Base-by-base conservation (phyloP, 257 asterid species). In the Thymus quinquecostatus region DNA sequence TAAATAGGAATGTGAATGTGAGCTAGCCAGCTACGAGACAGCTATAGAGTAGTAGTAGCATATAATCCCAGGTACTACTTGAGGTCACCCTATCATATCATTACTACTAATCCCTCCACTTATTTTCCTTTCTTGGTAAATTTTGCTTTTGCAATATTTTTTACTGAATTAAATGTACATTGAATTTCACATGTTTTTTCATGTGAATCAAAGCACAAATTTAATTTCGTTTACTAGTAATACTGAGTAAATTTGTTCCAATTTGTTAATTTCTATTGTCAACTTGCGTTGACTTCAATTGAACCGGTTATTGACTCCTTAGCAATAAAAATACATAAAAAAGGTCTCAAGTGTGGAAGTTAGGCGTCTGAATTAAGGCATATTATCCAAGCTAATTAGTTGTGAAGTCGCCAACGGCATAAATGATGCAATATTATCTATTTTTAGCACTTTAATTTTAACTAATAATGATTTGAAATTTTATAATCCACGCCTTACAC, bases 11-110 rank as follows among this genome's bases (percentile, higher is more conserved):
- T 21, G 45, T 33, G 29, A 67, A 36, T 21, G 45, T 33, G 77
- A 61, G 75, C 34, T 63, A 69, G 81, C 74, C 86, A 82, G 83
- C 86, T 77, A 67, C 64, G 61, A 63, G 72, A 81, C 82, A 77
- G 85, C 82, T 79, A 70, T 43, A 1, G 47, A 38, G 49, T 44
- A 50, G 0, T 1, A 48, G 73, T 58, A 27, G 71, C 73, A 73
- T 57, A 60, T 29, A 66, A 63, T 60, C 54, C 11, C 14, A 38
- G 60, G 73, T 71, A 77, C 71, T 33, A 75, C 82, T 66, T 32
- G 0, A 10, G 70, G 69, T 57, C 60, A 61, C 79, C 82, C 49
- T 81, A 77, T 73, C 77, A 64, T 49, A n/a, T n/a, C 21, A 21
- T 21, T 21, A 21, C 21, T 21, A 21, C 21, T 21, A 21, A 21